Evolutionary conservation across 1,284 basidiomycete genomes (phyloP).

Genomic region (Mycosarcoma maydis): DNA sequence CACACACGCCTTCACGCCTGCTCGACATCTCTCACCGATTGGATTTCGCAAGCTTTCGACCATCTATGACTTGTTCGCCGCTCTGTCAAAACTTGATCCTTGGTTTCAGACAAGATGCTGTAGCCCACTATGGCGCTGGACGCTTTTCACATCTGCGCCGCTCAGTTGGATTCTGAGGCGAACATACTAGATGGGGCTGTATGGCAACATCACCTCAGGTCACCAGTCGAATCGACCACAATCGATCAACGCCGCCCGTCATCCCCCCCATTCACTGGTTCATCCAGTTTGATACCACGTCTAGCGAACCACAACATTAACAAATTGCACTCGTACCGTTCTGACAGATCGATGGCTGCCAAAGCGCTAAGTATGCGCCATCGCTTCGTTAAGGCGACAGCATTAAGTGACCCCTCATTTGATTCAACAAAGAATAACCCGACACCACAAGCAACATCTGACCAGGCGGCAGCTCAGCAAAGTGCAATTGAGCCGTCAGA

Average conservation of each 20-base stretch:
- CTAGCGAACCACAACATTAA: background rate
- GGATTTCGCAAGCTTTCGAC: too few relatives aligned
- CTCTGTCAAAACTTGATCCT: background rate
- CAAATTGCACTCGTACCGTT: constrained; percentile 12
- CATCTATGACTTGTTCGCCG: too few relatives aligned
- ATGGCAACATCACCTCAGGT: background rate
- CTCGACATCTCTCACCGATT: too few relatives aligned
- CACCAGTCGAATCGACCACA: background rate
- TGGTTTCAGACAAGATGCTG: background rate
- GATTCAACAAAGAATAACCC: background rate
- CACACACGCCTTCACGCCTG: too few relatives aligned
- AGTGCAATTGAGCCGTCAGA: background rate
- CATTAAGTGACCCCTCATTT: constrained; percentile 25
- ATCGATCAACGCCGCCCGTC: background rate
- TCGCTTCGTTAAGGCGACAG: constrained; percentile 33
- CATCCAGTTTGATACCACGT: background rate
- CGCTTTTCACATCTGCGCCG: constrained; percentile 24
- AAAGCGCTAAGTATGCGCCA: constrained; percentile 14
- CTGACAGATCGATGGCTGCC: constrained; percentile 7
- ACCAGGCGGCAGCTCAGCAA: too few relatives aligned
- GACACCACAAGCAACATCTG: background rate
- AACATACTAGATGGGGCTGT: background rate
- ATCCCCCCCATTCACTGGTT: background rate
- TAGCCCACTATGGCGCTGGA: constrained; percentile 25
- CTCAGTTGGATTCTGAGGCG: constrained; percentile 1